Evolutionary conservation across 164 flowering plant species (phyloP).

Genomic region (Litsea cubeba): DNA sequence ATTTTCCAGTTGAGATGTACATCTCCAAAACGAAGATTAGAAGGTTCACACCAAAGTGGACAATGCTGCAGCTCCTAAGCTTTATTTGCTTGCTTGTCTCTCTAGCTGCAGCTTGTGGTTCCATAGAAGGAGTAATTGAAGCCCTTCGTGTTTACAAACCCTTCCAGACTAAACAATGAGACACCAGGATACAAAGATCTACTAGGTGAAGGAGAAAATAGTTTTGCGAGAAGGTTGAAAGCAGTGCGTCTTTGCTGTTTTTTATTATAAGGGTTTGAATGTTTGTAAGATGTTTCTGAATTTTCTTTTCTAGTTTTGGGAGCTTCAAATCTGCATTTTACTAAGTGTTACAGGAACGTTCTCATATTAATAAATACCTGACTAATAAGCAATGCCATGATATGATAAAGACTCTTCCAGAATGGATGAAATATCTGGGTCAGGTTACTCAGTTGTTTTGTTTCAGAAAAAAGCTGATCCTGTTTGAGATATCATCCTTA

Average conservation of each 20-base stretch:
- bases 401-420: not conserved
- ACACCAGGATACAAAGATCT: not conserved
- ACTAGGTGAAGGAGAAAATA: not conserved
- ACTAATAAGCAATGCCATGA: too few relatives aligned
- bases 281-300: not conserved
- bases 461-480: too few relatives aligned
- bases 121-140: constrained; percentile 55
- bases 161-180: constrained; percentile 25
- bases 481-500: too few relatives aligned
- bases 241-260: not conserved
- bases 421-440: not conserved
- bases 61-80: constrained; percentile 57
- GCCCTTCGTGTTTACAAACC: constrained; percentile 60
- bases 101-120: constrained; percentile 66
- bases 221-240: not conserved
- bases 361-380: too few relatives aligned
- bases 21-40: constrained; percentile 44
- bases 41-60: constrained; percentile 49
- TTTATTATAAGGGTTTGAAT: not conserved
- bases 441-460: not conserved
- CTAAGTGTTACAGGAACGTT: too few relatives aligned
- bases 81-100: constrained; percentile 63
- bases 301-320: too few relatives aligned
- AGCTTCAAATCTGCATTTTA: too few relatives aligned
- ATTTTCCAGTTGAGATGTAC: constrained; percentile 89